Evolutionary conservation across 2,329 filamentous ascomycete species (phyloP).

Genomic region (Aspergillus ochraceoroseus): DNA sequence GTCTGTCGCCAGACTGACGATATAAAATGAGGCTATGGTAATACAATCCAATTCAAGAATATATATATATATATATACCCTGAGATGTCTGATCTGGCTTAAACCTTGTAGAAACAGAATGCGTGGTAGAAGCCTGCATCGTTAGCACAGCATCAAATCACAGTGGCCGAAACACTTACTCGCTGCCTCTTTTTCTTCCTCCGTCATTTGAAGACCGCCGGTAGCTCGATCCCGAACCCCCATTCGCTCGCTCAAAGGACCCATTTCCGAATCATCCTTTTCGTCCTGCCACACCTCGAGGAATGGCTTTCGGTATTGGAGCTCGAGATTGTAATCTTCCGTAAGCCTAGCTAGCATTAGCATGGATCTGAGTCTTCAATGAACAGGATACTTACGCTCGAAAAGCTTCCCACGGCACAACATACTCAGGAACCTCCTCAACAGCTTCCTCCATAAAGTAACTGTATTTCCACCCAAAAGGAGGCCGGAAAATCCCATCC

Average conservation of each 20-base stretch:
- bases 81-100: constrained; percentile 2
- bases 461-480: constrained; percentile 96
- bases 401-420: constrained; percentile 97
- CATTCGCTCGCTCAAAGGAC: constrained; percentile 91
- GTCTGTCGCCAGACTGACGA: no score
- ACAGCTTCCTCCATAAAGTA: constrained; percentile 96
- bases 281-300: constrained; percentile 87
- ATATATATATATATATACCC: no score
- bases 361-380: not conserved
- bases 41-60: no score
- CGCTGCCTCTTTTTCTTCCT: constrained; percentile 88
- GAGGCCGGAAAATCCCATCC: constrained; percentile 87
- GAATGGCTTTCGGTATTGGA: constrained; percentile 91
- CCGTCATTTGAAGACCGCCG: constrained; percentile 63
- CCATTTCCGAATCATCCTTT: constrained; percentile 75
- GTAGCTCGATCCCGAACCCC: constrained; percentile 70
- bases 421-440: constrained; percentile 92
- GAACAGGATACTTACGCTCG: constrained; percentile 54
- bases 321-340: constrained; percentile 92
- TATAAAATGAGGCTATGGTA: no score
- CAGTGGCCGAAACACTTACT: constrained; percentile 41
- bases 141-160: constrained; percentile 14
- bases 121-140: constrained; percentile 70
- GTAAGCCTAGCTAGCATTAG: constrained; percentile 54
- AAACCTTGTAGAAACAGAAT: constrained; percentile 97